Conservation (phyloP, 2,329 filamentous ascomycete genomes). For the Lachnellula cervina region DNA sequence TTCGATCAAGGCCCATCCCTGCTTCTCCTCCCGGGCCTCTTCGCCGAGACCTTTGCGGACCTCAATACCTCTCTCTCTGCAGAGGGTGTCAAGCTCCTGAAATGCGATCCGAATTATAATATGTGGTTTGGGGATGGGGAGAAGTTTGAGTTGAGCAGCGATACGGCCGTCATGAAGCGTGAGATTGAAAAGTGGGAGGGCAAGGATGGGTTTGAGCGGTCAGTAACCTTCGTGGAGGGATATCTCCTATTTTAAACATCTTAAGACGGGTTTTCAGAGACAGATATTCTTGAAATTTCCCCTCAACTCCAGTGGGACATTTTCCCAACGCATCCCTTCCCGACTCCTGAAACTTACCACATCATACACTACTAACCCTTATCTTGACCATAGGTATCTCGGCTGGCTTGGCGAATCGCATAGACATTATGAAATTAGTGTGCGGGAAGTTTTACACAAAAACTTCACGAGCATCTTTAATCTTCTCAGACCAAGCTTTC, state of each 20-base stretch:
- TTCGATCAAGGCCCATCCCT: constrained; percentile 76
- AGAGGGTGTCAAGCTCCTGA: constrained; percentile 63
- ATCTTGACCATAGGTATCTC: constrained; percentile 43
- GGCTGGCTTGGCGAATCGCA: constrained; percentile 63
- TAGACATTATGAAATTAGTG: constrained; percentile 63
- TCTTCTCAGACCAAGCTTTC: constrained; percentile 54
- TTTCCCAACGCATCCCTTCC: too few species aligned
- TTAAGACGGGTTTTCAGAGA: too few species aligned
- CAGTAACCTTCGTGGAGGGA: too few species aligned
- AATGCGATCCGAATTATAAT: constrained; percentile 72
- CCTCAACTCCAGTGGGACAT: too few species aligned
- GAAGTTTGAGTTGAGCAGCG: constrained; percentile 59
- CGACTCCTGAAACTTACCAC: too few species aligned
- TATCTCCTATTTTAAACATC: too few species aligned
- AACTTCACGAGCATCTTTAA: constrained; percentile 60
- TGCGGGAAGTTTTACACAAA: constrained; percentile 58
- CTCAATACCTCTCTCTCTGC: constrained; percentile 60
- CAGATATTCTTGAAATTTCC: too few species aligned
- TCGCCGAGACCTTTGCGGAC: constrained; percentile 64
- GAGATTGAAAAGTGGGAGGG: constrained; percentile 72
- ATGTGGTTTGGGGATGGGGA: constrained; percentile 68
- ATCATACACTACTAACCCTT: too few species aligned
- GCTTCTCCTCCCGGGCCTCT: constrained; percentile 65
- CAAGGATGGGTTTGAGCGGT: constrained; percentile 59
- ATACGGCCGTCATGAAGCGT: constrained; percentile 64